A percentile compares a stretch with the other conserved stretches of the same genome.
phyloP scores from a whole-genome alignment of 1,139 yeast genomes.

The Magnusiomyces paraingens region DNA sequence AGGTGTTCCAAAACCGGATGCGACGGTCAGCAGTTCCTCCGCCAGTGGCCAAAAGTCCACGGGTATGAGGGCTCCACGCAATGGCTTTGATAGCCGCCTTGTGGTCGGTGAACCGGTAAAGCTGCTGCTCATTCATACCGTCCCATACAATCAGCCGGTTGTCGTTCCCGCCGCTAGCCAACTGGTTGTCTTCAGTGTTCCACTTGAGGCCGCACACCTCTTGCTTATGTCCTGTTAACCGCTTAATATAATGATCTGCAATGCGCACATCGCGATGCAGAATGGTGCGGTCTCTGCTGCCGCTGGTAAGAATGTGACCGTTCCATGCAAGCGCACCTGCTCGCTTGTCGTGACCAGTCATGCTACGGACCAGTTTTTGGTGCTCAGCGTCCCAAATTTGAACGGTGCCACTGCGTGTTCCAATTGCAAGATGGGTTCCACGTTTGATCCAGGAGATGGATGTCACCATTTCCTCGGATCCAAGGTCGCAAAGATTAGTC shows the following conservation, averaged over 20 bases:
- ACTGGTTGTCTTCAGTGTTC: slow-evolving; percentile 67
- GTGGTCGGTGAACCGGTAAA: slow-evolving; percentile 73
- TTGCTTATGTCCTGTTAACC: slow-evolving; percentile 73
- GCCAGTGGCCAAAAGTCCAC: slow-evolving; percentile 90
- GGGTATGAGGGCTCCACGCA: slow-evolving; percentile 96
- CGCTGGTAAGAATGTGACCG: slow-evolving; percentile 79
- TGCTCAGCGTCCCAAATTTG: slow-evolving; percentile 96
- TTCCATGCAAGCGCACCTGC: slow-evolving; percentile 93
- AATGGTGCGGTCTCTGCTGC: slow-evolving; percentile 78
- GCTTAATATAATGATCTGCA: slow-evolving; percentile 72
- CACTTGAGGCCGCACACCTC: slow-evolving; percentile 96
- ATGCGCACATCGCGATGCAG: slow-evolving; percentile 87
- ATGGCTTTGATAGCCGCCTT: slow-evolving; percentile 94
- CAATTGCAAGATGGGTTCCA: slow-evolving; percentile 88
- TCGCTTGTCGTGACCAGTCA: slow-evolving; percentile 85
- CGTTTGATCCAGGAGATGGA: slow-evolving; percentile 81
- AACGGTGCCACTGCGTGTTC: slow-evolving; percentile 79
- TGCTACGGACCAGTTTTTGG: slow-evolving; percentile 73
- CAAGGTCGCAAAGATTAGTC: slow-evolving; percentile 66
- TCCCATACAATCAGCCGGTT: slow-evolving; percentile 70
- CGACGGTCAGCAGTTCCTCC: slow-evolving; percentile 96
- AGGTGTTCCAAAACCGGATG: slow-evolving; percentile 88
- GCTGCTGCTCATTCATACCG: slow-evolving; percentile 59
- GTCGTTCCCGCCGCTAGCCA: slow-evolving; percentile 94
- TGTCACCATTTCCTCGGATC: slow-evolving; percentile 57